Evolutionary conservation across 2,329 filamentous ascomycete species (phyloP).

Genomic region (Graphilbum ipis-grandicollis): DNA sequence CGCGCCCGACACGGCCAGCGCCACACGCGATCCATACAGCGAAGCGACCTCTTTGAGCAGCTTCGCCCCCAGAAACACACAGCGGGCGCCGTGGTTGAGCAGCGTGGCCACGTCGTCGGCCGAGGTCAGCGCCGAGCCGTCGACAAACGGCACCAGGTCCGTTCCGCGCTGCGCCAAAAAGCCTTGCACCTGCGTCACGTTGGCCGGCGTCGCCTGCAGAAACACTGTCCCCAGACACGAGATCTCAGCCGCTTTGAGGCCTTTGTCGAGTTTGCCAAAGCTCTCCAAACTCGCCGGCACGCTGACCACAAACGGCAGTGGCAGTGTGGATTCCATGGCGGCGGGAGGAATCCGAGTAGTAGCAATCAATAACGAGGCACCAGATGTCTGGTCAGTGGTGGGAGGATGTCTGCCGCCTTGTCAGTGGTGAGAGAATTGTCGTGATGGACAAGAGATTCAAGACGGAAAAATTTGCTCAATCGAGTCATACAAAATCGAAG

Average conservation of each 20-base stretch:
- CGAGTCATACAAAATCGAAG: background rate
- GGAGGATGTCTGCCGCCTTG: no score
- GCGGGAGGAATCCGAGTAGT: background rate
- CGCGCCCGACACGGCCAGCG: slow-evolving; percentile 25
- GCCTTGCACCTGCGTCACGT: slow-evolving; percentile 23
- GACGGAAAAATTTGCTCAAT: background rate
- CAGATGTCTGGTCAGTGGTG: no score
- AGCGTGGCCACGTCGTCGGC: slow-evolving; percentile 61
- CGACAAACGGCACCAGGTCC: slow-evolving; percentile 51
- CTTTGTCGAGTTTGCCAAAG: slow-evolving; percentile 24
- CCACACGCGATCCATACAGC: slow-evolving; percentile 34
- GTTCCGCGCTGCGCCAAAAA: slow-evolving; percentile 32
- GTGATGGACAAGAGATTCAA: no score
- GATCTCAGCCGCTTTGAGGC: slow-evolving; percentile 38
- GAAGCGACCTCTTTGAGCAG: slow-evolving; percentile 43
- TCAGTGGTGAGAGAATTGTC: no score
- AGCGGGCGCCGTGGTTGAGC: slow-evolving; percentile 70
- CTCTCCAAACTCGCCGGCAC: slow-evolving; percentile 27
- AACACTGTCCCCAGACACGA: slow-evolving; percentile 41
- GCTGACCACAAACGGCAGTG: slow-evolving; percentile 44
- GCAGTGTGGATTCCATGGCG: slow-evolving; percentile 46
- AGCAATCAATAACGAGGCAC: no score
- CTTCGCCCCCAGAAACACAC: slow-evolving; percentile 61
- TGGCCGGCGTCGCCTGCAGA: slow-evolving; percentile 28
- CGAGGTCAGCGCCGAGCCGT: slow-evolving; percentile 52